These are phyloP conservation scores for Yamadazyma trypodendri DNA, from an alignment of 1,139 yeast species.

Conservation along the genomic window DNA sequence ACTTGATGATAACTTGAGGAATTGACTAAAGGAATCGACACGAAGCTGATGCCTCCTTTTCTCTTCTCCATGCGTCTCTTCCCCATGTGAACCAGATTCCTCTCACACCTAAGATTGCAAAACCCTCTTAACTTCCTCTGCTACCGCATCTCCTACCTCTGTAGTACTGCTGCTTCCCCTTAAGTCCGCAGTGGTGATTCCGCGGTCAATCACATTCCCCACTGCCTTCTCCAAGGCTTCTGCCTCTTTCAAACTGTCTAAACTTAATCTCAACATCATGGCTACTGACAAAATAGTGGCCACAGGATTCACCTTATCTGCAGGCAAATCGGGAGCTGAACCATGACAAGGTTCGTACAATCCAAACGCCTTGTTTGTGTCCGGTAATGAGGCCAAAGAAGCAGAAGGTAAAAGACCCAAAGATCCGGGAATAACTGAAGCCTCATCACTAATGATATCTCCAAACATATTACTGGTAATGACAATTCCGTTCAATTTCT, in stretches of 20 bases:
- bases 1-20: too few species aligned
- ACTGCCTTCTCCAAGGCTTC: conserved; percentile 90
- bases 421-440: conserved; percentile 96
- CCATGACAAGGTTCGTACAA: conserved; percentile 98
- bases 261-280: conserved; percentile 91
- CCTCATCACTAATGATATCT: conserved; percentile 96
- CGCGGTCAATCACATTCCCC: conserved; percentile 72
- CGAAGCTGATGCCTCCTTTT: too few species aligned
- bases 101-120: too few species aligned
- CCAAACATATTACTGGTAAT: conserved; percentile 97
- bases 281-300: conserved; percentile 95
- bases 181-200: conserved; percentile 87
- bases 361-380: conserved; percentile 90
- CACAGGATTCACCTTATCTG: conserved; percentile 87
- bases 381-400: conserved; percentile 92
- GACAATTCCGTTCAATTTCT: conserved; percentile 84
- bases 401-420: conserved; percentile 95
- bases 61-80: too few species aligned
- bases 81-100: too few species aligned
- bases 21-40: too few species aligned
- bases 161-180: conserved; percentile 76
- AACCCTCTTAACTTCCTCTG: conserved; percentile 63
- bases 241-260: conserved; percentile 80
- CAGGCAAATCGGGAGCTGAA: conserved; percentile 90
- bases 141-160: conserved; percentile 94